Percentiles rank a stretch among this genome's conserved stretches.
Evolutionary conservation across 2,329 filamentous ascomycete genomes (phyloP).

Genomic region (Phialophora macrospora): DNA sequence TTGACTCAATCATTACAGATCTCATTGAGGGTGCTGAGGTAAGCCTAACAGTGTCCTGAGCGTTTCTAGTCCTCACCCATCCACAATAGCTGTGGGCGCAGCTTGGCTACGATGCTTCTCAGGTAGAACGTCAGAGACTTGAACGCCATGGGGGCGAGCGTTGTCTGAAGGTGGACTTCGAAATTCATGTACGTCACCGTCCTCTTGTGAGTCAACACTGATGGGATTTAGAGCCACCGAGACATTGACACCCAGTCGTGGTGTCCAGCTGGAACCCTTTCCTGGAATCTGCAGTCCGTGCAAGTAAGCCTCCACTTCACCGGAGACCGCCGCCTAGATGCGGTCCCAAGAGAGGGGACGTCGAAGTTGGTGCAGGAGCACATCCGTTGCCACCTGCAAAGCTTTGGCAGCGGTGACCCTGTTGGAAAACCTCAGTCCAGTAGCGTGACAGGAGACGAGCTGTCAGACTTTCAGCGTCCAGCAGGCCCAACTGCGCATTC

Average conservation of each 20-base stretch:
- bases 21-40: slow-evolving; percentile 27
- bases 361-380: not conserved
- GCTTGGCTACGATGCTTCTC: slow-evolving; percentile 29
- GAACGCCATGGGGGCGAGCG: not conserved
- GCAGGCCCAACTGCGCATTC: not conserved
- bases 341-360: not conserved
- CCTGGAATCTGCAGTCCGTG: slow-evolving; percentile 10
- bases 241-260: slow-evolving; percentile 14
- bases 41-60: slow-evolving; percentile 12
- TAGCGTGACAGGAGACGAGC: not conserved
- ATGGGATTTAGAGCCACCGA: slow-evolving; percentile 17
- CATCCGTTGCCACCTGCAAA: not conserved
- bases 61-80: slow-evolving; percentile 14
- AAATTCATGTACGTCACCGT: slow-evolving; percentile 23
- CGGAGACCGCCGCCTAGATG: not conserved
- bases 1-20: slow-evolving; percentile 18
- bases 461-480: not conserved
- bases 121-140: not conserved
- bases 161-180: slow-evolving; percentile 17
- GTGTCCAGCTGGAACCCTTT: slow-evolving; percentile 13
- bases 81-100: slow-evolving; percentile 28
- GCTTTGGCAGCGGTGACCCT: not conserved
- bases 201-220: not conserved
- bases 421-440: not conserved
- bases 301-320: slow-evolving; percentile 13